Evolutionary conservation across 2,329 filamentous ascomycete species (phyloP).

Genomic region (Dryadomyces quercivorus): DNA sequence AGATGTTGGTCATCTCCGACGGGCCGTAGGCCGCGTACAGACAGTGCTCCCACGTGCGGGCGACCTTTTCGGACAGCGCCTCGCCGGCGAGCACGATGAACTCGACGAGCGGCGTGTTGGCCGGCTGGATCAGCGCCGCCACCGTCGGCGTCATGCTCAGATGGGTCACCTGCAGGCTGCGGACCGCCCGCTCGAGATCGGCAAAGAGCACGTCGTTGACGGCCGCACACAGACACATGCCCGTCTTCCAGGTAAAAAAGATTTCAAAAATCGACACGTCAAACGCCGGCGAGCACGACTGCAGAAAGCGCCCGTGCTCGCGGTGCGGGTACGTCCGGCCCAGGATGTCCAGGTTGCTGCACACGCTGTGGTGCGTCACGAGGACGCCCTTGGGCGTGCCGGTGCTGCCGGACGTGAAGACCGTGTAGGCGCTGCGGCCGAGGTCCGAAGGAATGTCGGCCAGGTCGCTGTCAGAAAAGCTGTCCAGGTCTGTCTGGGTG

Average conservation of each 20-base stretch:
- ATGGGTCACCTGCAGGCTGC: slow-evolving; percentile 56
- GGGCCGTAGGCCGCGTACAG: slow-evolving; percentile 51
- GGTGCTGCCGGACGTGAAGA: slow-evolving; percentile 78
- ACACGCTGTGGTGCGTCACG: slow-evolving; percentile 63
- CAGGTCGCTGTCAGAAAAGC: slow-evolving; percentile 14
- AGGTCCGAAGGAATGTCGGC: slow-evolving; percentile 26
- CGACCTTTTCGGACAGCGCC: slow-evolving; percentile 60
- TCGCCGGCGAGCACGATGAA: slow-evolving; percentile 78
- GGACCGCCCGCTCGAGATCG: slow-evolving; percentile 58
- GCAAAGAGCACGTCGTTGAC: slow-evolving; percentile 62
- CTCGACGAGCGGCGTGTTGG: slow-evolving; percentile 55
- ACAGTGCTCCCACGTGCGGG: slow-evolving; percentile 49
- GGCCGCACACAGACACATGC: slow-evolving; percentile 67
- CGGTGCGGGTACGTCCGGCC: slow-evolving; percentile 50
- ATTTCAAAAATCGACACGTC: slow-evolving; percentile 87
- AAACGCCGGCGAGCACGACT: slow-evolving; percentile 75
- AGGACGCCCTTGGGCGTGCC: slow-evolving; percentile 70
- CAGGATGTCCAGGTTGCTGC: slow-evolving; percentile 62
- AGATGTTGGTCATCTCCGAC: slow-evolving; percentile 81
- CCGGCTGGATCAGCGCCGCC: slow-evolving; percentile 58
- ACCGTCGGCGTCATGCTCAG: slow-evolving; percentile 79
- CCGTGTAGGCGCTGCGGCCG: slow-evolving; percentile 55
- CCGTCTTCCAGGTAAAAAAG: slow-evolving; percentile 69
- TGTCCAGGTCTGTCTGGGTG: slow-evolving; percentile 14
- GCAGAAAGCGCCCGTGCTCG: slow-evolving; percentile 50